These are phyloP conservation scores for Russula vinacea DNA, from an alignment of 768 basidiomycete genomes.

Conservation along the genomic window DNA sequence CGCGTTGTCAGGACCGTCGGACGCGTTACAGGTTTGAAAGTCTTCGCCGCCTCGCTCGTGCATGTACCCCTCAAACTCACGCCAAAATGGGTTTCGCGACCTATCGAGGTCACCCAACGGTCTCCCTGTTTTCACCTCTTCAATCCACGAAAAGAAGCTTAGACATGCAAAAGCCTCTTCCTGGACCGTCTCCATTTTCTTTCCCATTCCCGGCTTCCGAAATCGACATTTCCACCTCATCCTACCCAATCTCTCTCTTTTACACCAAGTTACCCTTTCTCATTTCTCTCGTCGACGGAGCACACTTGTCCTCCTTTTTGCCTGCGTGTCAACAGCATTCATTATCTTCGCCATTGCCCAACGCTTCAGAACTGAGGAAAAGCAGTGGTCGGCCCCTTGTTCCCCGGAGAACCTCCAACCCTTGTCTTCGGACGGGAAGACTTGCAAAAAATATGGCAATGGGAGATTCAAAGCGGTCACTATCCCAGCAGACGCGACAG, in stretches of 20 bases:
- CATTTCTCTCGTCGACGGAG: slow-evolving; percentile 62
- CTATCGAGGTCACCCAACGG: slow-evolving; percentile 43
- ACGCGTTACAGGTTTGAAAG: slow-evolving; percentile 7
- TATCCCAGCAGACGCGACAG: slow-evolving; percentile 81
- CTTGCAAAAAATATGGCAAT: slow-evolving; percentile 87
- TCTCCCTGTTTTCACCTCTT: slow-evolving; percentile 51
- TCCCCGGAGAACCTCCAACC: slow-evolving; percentile 59
- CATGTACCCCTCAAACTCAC: slow-evolving; percentile 47
- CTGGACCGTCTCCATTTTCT: slow-evolving; percentile 58
- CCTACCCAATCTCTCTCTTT: slow-evolving; percentile 56
- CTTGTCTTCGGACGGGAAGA: slow-evolving; percentile 76
- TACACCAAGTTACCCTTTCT: slow-evolving; percentile 54
- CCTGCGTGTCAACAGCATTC: slow-evolving; percentile 48
- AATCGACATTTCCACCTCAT: slow-evolving; percentile 55
- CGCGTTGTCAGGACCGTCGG: not conserved
- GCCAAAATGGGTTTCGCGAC: slow-evolving; percentile 48
- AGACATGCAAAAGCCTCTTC: slow-evolving; percentile 44
- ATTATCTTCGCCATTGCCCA: slow-evolving; percentile 58
- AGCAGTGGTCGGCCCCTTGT: slow-evolving; percentile 57
- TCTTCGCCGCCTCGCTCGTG: slow-evolving; percentile 22
- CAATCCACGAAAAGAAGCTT: slow-evolving; percentile 64
- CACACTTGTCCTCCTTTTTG: slow-evolving; percentile 48
- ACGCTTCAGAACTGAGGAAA: slow-evolving; percentile 58
- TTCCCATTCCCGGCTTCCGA: slow-evolving; percentile 59
- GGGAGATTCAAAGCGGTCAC: slow-evolving; percentile 93